These are phyloP conservation scores for Coprinopsis marcescibilis DNA, from an alignment of 768 basidiomycete genomes.

Conservation along the genomic window DNA sequence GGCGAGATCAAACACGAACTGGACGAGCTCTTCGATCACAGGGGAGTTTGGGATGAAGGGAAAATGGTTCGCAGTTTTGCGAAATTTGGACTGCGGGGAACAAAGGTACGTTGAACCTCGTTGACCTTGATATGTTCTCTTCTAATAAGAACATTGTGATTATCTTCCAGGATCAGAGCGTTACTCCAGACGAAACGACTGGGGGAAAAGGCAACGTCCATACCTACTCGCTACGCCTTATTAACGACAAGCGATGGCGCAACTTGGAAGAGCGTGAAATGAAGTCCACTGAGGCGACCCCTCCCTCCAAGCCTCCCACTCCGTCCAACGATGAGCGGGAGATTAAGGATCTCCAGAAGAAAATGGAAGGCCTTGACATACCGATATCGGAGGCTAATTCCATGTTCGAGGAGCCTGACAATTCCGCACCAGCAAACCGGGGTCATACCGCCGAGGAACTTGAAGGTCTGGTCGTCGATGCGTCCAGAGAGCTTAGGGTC, in stretches of 20 bases:
- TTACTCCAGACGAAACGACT: neutral
- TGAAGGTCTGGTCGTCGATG: conserved; percentile 55
- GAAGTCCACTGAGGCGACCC: no score
- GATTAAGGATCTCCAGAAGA: conserved; percentile 15
- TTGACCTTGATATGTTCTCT: neutral
- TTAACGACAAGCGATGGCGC: conserved; percentile 40
- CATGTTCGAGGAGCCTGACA: conserved; percentile 31
- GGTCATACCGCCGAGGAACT: conserved; percentile 9
- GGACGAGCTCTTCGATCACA: conserved; percentile 35
- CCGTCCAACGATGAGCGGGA: neutral
- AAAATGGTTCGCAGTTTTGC: conserved; percentile 83
- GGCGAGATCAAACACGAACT: conserved; percentile 29
- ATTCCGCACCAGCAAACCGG: conserved; percentile 11
- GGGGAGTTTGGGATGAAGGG: conserved; percentile 58
- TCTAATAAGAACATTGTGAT: neutral
- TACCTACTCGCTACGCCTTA: conserved; percentile 40
- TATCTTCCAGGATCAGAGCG: conserved; percentile 25
- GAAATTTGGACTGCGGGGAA: conserved; percentile 40
- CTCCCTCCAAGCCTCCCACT: neutral
- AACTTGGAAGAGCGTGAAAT: conserved; percentile 26
- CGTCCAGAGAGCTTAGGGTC: conserved; percentile 59
- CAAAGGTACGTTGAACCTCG: conserved; percentile 25
- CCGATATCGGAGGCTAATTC: conserved; percentile 39
- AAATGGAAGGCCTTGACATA: conserved; percentile 20
- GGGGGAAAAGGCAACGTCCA: conserved; percentile 23